A percentile compares a stretch with the other conserved stretches of the same genome.
phyloP scores from a whole-genome alignment of 345 rosid genomes.

The Fremontodendron californicum region DNA sequence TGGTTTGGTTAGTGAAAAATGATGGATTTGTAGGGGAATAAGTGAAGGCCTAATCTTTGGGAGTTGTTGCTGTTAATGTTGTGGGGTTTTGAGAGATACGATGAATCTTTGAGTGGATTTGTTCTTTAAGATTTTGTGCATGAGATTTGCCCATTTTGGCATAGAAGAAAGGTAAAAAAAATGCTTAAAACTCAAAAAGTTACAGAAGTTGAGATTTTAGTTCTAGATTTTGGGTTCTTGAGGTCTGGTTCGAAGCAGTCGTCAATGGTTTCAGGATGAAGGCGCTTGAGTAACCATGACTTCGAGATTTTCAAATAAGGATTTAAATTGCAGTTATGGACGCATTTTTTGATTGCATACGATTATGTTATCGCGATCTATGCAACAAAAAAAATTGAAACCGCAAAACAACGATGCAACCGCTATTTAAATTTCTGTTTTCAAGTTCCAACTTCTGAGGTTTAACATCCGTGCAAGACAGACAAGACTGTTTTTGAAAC shows the following conservation, averaged over 20 bases:
- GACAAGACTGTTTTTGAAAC: not conserved
- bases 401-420: too few relatives aligned
- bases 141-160: conserved; percentile 35
- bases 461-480: not conserved
- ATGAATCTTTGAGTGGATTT: conserved; percentile 25
- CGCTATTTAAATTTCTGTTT: too few relatives aligned
- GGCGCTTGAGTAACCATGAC: not conserved
- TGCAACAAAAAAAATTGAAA: too few relatives aligned
- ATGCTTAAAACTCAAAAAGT: not conserved
- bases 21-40: not conserved
- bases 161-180: not conserved
- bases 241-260: not conserved
- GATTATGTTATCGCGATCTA: too few relatives aligned
- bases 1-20: not conserved
- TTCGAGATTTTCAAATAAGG: too few relatives aligned
- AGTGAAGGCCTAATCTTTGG: not conserved
- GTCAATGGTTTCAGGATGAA: not conserved
- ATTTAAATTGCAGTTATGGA: too few relatives aligned
- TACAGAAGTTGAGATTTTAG: too few relatives aligned
- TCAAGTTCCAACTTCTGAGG: not conserved
- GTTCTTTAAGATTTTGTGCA: conserved; percentile 25
- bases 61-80: conserved; percentile 23
- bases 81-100: conserved; percentile 14
- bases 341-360: too few relatives aligned
- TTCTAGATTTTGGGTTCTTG: not conserved